Percentiles rank a stretch among this genome's conserved stretches.
phyloP scores from a whole-genome alignment of 176 grass and related monocot genomes.

The Oropetium thomaeum region DNA sequence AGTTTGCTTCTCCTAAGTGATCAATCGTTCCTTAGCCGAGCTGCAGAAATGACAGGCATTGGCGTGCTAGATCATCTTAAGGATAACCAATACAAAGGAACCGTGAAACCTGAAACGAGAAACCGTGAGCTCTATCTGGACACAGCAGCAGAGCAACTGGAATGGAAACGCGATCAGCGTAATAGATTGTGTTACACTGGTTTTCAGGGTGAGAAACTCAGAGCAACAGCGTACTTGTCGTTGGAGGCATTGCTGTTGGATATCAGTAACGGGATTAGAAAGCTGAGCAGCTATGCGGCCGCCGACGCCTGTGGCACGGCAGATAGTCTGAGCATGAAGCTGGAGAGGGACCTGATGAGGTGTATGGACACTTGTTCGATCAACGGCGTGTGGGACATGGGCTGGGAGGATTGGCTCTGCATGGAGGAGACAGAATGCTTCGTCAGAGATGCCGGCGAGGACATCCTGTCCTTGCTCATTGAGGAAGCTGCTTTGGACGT shows the following conservation, averaged over 20 bases:
- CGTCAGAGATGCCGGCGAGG: constrained; percentile 40
- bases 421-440: constrained; percentile 61
- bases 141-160: constrained; percentile 52
- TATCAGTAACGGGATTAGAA: constrained; percentile 22
- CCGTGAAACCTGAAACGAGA: constrained; percentile 6
- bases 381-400: constrained; percentile 58
- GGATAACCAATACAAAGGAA: constrained; percentile 1
- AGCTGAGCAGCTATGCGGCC: constrained; percentile 38
- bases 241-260: constrained; percentile 51
- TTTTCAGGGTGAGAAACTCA: constrained; percentile 10
- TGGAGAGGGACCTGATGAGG: constrained; percentile 72
- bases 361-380: constrained; percentile 39
- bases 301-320: neutral
- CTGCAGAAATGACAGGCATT: constrained; percentile 29
- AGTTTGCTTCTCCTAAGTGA: constrained; percentile 55
- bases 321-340: constrained; percentile 50
- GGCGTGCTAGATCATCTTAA: neutral
- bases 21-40: constrained; percentile 35
- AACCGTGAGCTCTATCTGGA: constrained; percentile 46
- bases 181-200: constrained; percentile 20
- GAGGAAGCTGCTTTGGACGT: constrained; percentile 55
- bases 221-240: constrained; percentile 32
- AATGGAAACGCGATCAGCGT: constrained; percentile 35
- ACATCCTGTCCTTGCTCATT: constrained; percentile 46
- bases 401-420: constrained; percentile 62